These are phyloP conservation scores for Dioscorea alata DNA, from an alignment of 106 monocot genomes.

Conservation along the genomic window DNA sequence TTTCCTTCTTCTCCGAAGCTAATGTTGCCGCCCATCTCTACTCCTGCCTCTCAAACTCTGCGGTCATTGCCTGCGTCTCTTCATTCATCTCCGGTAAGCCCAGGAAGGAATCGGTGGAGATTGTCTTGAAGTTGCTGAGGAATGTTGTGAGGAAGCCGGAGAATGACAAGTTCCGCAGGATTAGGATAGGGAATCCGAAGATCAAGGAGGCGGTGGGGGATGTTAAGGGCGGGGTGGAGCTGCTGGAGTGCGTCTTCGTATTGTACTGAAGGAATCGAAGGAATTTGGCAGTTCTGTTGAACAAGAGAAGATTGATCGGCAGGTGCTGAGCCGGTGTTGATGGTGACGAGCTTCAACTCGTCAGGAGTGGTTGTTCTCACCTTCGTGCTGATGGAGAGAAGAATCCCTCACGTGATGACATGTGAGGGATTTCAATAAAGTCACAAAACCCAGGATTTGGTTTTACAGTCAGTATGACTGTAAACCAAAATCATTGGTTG, in stretches of 20 bases:
- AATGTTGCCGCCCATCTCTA: conserved; percentile 57
- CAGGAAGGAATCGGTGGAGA: conserved; percentile 34
- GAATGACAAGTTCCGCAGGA: too few species aligned
- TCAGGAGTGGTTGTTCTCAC: too few species aligned
- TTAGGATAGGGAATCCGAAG: conserved; percentile 80
- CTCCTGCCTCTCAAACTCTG: conserved; percentile 23
- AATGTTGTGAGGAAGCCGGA: too few species aligned
- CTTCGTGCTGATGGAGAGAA: too few species aligned
- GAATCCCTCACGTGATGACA: too few species aligned
- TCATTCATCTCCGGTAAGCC: conserved; percentile 44
- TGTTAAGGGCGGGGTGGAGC: conserved; percentile 56
- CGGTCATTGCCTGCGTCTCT: conserved; percentile 14
- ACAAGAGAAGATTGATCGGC: conserved; percentile 43
- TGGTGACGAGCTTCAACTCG: too few species aligned
- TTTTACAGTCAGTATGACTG: too few species aligned
- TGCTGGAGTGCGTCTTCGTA: conserved; percentile 46
- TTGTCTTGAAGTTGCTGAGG: too few species aligned
- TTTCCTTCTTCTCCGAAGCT: conserved; percentile 41
- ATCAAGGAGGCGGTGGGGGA: conserved; percentile 78
- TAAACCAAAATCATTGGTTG: too few species aligned
- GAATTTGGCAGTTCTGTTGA: background rate
- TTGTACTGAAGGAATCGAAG: conserved; percentile 2
- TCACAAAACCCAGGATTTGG: too few species aligned
- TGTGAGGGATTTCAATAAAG: too few species aligned
- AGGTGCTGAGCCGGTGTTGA: too few species aligned